Evolutionary conservation across 2,329 filamentous ascomycete genomes (phyloP).

Genomic region (Diplocarpon mali): DNA sequence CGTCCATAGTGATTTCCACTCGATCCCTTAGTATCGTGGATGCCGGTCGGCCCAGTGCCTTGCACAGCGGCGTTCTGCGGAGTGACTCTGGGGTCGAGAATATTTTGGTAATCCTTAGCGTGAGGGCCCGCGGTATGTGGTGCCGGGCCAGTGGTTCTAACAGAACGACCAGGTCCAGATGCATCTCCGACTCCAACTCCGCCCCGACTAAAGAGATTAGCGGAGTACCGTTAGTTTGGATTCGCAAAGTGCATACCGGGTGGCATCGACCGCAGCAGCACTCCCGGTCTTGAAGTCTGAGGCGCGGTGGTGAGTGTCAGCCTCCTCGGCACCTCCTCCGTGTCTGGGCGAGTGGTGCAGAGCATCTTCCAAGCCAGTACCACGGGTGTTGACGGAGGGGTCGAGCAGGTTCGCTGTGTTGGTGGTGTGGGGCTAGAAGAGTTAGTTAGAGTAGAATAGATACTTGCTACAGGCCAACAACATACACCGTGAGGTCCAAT

Average conservation of each 20-base stretch:
- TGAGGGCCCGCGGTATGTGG: constrained; percentile 1
- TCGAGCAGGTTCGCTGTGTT: constrained; percentile 23
- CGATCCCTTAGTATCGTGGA: neutral
- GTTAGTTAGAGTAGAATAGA: too few relatives aligned
- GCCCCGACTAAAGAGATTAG: neutral
- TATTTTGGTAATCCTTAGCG: constrained; percentile 1
- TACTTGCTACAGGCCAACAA: neutral
- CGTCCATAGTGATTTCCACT: constrained; percentile 18
- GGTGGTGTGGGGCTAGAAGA: constrained; percentile 15
- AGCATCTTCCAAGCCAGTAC: constrained; percentile 11
- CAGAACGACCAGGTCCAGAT: neutral
- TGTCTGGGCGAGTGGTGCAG: constrained; percentile 11
- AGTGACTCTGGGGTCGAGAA: neutral
- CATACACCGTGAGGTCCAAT: neutral
- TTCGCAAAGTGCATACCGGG: neutral
- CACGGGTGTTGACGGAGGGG: constrained; percentile 14
- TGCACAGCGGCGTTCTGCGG: neutral
- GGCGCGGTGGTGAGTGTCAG: constrained; percentile 15
- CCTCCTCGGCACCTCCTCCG: constrained; percentile 22
- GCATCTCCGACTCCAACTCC: neutral
- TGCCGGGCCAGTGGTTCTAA: neutral
- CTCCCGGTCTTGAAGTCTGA: constrained; percentile 8
- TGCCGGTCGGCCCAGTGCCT: neutral
- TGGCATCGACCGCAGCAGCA: constrained; percentile 1
- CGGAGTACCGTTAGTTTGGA: neutral